These are phyloP conservation scores for Penicillium verhagenii DNA, from an alignment of 495 filamentous ascomycete species.

Conservation along the genomic window DNA sequence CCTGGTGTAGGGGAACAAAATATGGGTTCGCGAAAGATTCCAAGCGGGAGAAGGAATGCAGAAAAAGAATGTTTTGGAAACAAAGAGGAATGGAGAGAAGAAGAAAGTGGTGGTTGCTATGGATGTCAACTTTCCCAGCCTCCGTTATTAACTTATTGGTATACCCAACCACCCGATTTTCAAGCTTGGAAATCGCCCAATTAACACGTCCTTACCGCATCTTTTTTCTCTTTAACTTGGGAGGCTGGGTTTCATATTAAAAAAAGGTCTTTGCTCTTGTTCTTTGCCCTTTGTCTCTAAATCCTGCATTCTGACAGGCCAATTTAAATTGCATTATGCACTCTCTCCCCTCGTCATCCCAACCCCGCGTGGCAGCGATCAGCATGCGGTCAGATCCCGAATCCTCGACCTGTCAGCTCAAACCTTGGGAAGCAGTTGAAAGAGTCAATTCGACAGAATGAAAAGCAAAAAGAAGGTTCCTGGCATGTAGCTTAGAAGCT, in stretches of 20 bases:
- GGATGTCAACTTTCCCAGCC: slow-evolving; percentile 36
- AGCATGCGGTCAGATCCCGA: slow-evolving; percentile 17
- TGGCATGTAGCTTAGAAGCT: neutral
- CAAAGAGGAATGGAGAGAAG: slow-evolving; percentile 13
- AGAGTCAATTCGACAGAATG: neutral
- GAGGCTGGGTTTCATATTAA: slow-evolving; percentile 30
- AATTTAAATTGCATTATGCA: slow-evolving; percentile 11
- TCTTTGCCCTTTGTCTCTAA: neutral
- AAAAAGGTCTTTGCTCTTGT: neutral
- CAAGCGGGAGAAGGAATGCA: slow-evolving; percentile 8
- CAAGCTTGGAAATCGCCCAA: neutral
- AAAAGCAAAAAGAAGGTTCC: neutral
- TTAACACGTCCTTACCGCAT: neutral
- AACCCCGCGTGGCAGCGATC: slow-evolving; percentile 18
- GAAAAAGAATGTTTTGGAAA: slow-evolving; percentile 7
- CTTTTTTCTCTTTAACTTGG: neutral
- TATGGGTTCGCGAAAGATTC: neutral
- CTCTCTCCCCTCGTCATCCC: neutral
- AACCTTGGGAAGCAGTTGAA: neutral
- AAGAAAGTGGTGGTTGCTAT: slow-evolving; percentile 12
- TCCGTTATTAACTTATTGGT: slow-evolving; percentile 30
- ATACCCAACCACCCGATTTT: slow-evolving; percentile 51
- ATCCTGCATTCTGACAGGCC: slow-evolving; percentile 4
- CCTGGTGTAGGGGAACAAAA: neutral
- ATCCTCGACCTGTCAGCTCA: slow-evolving; percentile 4